These are phyloP conservation scores for Neofusicoccum kwambonambiense DNA, from an alignment of 2,329 filamentous ascomycete species.

Conservation along the genomic window DNA sequence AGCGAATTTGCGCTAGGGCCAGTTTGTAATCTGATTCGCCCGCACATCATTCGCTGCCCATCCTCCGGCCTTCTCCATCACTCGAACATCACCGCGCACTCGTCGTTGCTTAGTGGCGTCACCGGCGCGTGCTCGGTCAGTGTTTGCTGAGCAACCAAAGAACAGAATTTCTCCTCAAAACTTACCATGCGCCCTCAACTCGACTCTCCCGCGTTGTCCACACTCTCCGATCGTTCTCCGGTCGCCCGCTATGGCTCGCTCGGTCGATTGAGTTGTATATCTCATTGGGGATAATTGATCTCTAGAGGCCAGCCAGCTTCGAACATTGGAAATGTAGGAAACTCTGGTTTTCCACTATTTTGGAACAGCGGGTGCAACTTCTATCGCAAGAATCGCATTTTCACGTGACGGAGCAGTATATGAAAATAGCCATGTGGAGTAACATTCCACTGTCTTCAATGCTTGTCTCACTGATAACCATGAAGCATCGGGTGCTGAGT, in stretches of 20 bases:
- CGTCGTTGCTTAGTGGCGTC: not conserved
- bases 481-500: too few species aligned
- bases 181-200: not conserved
- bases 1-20: conserved; percentile 15
- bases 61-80: not conserved
- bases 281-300: too few species aligned
- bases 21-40: conserved; percentile 17
- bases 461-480: too few species aligned
- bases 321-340: not conserved
- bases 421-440: too few species aligned
- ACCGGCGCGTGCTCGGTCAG: too few species aligned
- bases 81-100: not conserved
- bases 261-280: too few species aligned
- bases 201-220: not conserved
- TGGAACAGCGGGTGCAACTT: not conserved
- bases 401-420: not conserved
- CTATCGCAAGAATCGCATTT: not conserved
- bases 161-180: not conserved
- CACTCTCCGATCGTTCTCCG: not conserved
- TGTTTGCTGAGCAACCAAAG: not conserved
- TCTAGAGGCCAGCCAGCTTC: not conserved
- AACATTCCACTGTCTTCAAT: too few species aligned
- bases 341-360: too few species aligned
- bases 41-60: conserved; percentile 14
- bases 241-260: not conserved